Evolutionary conservation across 108 stramenopile species (phyloP).

Genomic region (Cyclotella atomus): DNA sequence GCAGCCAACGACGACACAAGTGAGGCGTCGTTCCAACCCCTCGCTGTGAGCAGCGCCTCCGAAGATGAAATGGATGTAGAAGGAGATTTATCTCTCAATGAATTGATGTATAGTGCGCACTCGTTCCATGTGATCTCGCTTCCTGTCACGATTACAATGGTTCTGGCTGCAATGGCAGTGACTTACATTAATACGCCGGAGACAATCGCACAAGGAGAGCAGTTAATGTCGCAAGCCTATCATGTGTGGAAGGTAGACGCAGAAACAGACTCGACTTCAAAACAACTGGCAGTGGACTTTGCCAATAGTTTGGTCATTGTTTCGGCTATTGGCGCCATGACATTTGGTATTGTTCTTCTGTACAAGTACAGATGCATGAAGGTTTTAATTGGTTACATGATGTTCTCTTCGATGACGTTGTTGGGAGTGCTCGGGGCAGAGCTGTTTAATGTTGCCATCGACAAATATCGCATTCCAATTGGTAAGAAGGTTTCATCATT

Average conservation of each 20-base stretch:
- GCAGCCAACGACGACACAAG: neutral
- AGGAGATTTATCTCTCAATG: constrained; percentile 54
- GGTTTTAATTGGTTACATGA: constrained; percentile 90
- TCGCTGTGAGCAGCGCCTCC: neutral
- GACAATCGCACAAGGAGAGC: constrained; percentile 60
- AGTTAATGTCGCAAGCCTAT: constrained; percentile 70
- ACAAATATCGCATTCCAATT: constrained; percentile 86
- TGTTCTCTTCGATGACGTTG: constrained; percentile 82
- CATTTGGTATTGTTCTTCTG: constrained; percentile 91
- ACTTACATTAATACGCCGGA: constrained; percentile 76
- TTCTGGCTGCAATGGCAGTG: constrained; percentile 79
- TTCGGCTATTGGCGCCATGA: constrained; percentile 81
- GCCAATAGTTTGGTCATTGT: constrained; percentile 95
- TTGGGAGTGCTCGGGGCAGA: constrained; percentile 85
- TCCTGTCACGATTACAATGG: constrained; percentile 81
- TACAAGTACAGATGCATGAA: constrained; percentile 93
- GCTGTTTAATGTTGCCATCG: constrained; percentile 71
- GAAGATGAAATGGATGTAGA: constrained; percentile 19
- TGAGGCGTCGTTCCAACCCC: constrained; percentile 2
- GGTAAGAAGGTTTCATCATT: constrained; percentile 23
- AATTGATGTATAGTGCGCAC: constrained; percentile 72
- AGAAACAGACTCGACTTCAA: constrained; percentile 57
- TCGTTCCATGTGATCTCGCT: constrained; percentile 69
- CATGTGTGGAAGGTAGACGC: constrained; percentile 65
- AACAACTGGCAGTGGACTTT: constrained; percentile 72